A percentile compares a stretch with the other conserved stretches of the same genome.
phyloP scores from a whole-genome alignment of 371 early-diverging fungal genomes.

The Zopfochytrium polystomum region DNA sequence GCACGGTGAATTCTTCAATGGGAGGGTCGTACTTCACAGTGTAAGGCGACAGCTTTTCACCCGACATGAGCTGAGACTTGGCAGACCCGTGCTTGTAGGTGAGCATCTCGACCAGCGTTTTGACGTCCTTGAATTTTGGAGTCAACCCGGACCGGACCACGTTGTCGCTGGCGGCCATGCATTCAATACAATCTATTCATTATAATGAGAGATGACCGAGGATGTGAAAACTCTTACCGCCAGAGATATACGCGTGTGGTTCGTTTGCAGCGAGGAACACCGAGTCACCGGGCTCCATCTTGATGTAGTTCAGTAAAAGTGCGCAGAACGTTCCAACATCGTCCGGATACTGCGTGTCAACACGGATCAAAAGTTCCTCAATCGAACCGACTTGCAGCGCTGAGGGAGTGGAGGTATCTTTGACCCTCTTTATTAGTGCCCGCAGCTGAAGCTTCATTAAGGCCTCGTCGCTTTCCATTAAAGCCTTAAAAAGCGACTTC shows the following conservation, averaged over 20 bases:
- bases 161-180: constrained; percentile 97
- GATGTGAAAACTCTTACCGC: constrained; percentile 56
- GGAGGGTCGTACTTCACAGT: constrained; percentile 90
- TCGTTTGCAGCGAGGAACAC: constrained; percentile 94
- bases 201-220: neutral
- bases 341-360: constrained; percentile 82
- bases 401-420: neutral
- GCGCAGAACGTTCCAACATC: constrained; percentile 89
- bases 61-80: constrained; percentile 67
- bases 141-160: constrained; percentile 96
- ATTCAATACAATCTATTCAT: constrained; percentile 90
- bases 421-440: constrained; percentile 51
- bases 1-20: constrained; percentile 89
- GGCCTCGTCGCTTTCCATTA: constrained; percentile 64
- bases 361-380: constrained; percentile 68
- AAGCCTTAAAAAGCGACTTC: constrained; percentile 60
- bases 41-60: constrained; percentile 41
- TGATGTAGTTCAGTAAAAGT: constrained; percentile 83
- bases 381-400: constrained; percentile 19
- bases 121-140: constrained; percentile 97
- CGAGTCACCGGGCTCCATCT: constrained; percentile 80
- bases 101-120: constrained; percentile 85
- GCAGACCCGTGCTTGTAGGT: constrained; percentile 84
- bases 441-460: constrained; percentile 53
- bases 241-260: constrained; percentile 94